These are phyloP conservation scores for Apium graveolens DNA, from an alignment of 129 eudicot genomes.

Conservation along the genomic window DNA sequence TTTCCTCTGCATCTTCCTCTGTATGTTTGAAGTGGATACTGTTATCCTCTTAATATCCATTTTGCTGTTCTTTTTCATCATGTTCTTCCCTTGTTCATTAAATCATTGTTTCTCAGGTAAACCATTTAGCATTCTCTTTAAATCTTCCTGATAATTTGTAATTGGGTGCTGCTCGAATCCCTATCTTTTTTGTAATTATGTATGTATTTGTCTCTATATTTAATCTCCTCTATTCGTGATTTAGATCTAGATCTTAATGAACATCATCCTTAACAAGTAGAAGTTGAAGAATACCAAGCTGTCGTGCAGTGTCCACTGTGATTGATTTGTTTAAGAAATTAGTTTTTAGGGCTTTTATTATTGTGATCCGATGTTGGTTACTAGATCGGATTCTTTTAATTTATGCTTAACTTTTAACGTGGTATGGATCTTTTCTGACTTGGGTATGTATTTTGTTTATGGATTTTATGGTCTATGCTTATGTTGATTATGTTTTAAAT, in stretches of 20 bases:
- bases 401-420: neutral
- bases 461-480: neutral
- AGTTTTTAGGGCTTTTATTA: slow-evolving; percentile 2
- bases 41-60: neutral
- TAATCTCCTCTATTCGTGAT: neutral
- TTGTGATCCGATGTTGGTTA: neutral
- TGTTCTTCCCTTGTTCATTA: neutral
- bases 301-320: neutral
- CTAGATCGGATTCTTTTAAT: neutral
- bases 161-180: neutral
- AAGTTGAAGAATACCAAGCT: neutral
- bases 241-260: neutral
- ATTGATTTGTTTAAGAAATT: neutral
- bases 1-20: neutral
- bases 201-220: neutral
- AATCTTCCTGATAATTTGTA: neutral
- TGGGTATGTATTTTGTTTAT: neutral
- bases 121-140: neutral
- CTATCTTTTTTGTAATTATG: neutral
- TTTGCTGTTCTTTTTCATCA: neutral
- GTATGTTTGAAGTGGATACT: neutral
- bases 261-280: neutral
- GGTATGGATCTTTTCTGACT: neutral
- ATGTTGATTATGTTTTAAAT: neutral
- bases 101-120: neutral